phyloP scores from a whole-genome alignment of 2,329 filamentous ascomycete species.

The Penicillium sp. region DNA sequence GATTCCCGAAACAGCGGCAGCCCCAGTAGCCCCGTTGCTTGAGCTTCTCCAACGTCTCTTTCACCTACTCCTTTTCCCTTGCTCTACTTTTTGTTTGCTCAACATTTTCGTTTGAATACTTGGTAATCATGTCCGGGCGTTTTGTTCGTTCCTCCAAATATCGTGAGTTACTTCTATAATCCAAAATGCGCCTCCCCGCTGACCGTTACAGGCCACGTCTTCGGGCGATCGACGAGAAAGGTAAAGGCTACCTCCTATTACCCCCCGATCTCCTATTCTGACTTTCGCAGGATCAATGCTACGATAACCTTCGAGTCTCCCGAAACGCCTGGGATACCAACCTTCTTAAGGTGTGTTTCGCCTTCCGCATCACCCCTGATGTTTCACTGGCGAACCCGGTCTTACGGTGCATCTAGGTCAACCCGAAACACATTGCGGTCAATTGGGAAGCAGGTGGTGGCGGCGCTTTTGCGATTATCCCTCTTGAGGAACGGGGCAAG shows the following conservation, averaged over 20 bases:
- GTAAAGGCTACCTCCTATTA: slow-evolving; percentile 37
- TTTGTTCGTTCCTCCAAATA: slow-evolving; percentile 75
- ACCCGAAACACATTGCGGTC: slow-evolving; percentile 92
- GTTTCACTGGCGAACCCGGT: slow-evolving; percentile 18
- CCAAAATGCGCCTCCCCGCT: slow-evolving; percentile 27
- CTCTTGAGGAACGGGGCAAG: slow-evolving; percentile 83
- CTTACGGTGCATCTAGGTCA: slow-evolving; percentile 61
- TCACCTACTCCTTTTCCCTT: slow-evolving; percentile 24
- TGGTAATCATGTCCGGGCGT: slow-evolving; percentile 62
- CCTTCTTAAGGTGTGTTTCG: slow-evolving; percentile 76
- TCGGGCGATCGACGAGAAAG: slow-evolving; percentile 91
- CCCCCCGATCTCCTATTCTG: slow-evolving; percentile 1
- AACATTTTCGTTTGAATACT: slow-evolving; percentile 12
- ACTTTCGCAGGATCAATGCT: slow-evolving; percentile 76
- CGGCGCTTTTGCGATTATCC: slow-evolving; percentile 95
- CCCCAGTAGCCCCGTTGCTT: slow-evolving; percentile 28
- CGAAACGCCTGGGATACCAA: slow-evolving; percentile 99
- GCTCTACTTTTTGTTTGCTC: slow-evolving; percentile 7
- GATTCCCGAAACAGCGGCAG: slow-evolving; percentile 21
- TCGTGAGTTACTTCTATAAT: slow-evolving; percentile 51
- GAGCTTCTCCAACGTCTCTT: slow-evolving; percentile 20
- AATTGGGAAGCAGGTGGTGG: slow-evolving; percentile 98
- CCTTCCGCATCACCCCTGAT: slow-evolving; percentile 30
- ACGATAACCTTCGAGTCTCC: slow-evolving; percentile 95
- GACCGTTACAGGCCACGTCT: slow-evolving; percentile 78